These are phyloP conservation scores for Kazachstania viticola DNA, from an alignment of 805 yeast species.

Conservation along the genomic window DNA sequence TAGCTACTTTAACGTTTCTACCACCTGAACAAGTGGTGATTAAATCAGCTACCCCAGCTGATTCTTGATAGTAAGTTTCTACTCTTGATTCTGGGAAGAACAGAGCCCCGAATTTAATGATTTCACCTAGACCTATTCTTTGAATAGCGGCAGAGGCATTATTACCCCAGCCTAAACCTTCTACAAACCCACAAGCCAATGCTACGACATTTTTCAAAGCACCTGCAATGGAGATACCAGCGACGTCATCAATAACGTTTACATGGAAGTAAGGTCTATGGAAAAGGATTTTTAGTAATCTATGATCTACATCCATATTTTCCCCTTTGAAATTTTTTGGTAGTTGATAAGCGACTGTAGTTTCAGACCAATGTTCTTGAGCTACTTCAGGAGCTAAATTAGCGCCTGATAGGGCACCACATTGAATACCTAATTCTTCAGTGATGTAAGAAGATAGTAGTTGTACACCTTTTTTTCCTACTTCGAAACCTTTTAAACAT, in stretches of 20 bases:
- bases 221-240: slow-evolving; percentile 93
- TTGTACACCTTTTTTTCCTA: slow-evolving; percentile 71
- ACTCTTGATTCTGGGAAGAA: slow-evolving; percentile 67
- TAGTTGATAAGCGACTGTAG: slow-evolving; percentile 79
- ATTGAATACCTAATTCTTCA: slow-evolving; percentile 69
- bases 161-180: slow-evolving; percentile 97
- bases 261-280: slow-evolving; percentile 98
- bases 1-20: slow-evolving; percentile 85
- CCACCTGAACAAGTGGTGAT: slow-evolving; percentile 97
- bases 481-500: slow-evolving; percentile 91
- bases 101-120: slow-evolving; percentile 67
- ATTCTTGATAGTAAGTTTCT: slow-evolving; percentile 80
- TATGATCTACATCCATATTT: slow-evolving; percentile 47
- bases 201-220: slow-evolving; percentile 95
- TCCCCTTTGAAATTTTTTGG: slow-evolving; percentile 46
- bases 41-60: slow-evolving; percentile 95
- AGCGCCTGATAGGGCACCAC: slow-evolving; percentile 96
- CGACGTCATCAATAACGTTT: slow-evolving; percentile 78
- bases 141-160: slow-evolving; percentile 95
- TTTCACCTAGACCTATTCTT: slow-evolving; percentile 88
- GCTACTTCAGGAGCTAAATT: slow-evolving; percentile 97
- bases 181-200: slow-evolving; percentile 91
- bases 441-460: slow-evolving; percentile 69
- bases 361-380: slow-evolving; percentile 88
- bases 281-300: slow-evolving; percentile 66